Evolutionary conservation across 345 rosid genomes (phyloP).

Genomic region (Aegle marmelos): DNA sequence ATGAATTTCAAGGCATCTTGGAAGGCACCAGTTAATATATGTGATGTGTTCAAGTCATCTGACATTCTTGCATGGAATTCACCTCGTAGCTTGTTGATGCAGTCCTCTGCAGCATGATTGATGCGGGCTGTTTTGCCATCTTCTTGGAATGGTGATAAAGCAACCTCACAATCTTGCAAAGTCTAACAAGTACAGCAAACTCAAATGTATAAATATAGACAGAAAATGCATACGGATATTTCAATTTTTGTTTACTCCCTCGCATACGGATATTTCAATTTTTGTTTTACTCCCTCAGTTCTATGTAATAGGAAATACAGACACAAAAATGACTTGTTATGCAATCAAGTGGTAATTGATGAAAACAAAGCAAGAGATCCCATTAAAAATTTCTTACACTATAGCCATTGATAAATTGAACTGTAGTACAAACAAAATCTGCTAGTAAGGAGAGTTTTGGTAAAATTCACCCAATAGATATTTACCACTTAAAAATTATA

Average conservation of each 20-base stretch:
- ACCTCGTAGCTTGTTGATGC: conserved; percentile 45
- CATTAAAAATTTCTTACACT: background rate
- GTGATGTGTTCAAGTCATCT: conserved; percentile 81
- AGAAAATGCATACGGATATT: background rate
- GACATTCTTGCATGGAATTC: conserved; percentile 73
- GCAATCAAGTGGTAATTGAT: background rate
- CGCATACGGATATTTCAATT: background rate
- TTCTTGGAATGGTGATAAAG: conserved; percentile 45
- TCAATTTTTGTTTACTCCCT: background rate
- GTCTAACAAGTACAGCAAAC: conserved; percentile 43
- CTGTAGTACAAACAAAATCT: background rate
- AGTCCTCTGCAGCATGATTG: conserved; percentile 49
- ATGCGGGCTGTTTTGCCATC: conserved; percentile 32
- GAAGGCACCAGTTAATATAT: conserved; percentile 74
- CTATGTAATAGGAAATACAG: background rate
- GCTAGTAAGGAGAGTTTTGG: background rate
- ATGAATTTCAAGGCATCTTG: conserved; percentile 77
- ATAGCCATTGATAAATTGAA: background rate
- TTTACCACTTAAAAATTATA: background rate
- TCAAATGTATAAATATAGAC: background rate
- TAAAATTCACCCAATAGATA: background rate
- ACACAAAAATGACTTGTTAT: background rate
- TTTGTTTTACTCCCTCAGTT: background rate
- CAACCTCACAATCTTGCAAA: conserved; percentile 70
- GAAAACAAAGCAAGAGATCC: background rate